Conservation (phyloP, 2,329 filamentous ascomycete genomes). For the Colletotrichum theobromicola region DNA sequence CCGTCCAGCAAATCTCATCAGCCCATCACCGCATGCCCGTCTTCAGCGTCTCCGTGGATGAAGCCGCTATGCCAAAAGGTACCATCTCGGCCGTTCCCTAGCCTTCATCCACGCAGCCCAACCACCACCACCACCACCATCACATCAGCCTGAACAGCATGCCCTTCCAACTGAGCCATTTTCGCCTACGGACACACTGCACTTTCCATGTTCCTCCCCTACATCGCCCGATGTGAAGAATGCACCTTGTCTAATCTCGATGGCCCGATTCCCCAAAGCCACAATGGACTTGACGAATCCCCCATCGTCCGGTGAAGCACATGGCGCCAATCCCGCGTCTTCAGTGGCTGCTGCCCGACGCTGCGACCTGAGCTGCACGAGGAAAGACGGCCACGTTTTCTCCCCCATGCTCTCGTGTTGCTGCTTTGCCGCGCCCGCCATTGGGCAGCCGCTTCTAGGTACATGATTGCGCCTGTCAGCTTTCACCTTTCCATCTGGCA, state of each 20-base stretch:
- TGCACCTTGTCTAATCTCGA: not conserved
- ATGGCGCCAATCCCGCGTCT: conserved; percentile 16
- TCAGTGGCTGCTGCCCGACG: not conserved
- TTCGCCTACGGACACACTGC: not conserved
- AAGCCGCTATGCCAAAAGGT: not conserved
- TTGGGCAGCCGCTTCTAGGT: not conserved
- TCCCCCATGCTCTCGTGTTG: not conserved
- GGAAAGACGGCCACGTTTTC: not conserved
- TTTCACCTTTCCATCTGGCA: not conserved
- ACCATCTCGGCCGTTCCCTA: not conserved
- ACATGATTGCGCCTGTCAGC: not conserved
- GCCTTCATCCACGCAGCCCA: not conserved
- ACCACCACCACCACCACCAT: not conserved
- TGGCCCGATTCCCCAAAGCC: not conserved
- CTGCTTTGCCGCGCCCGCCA: not conserved
- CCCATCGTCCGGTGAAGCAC: not conserved
- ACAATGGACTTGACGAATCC: not conserved
- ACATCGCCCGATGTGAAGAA: not conserved
- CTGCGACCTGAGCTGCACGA: not conserved
- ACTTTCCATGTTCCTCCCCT: not conserved
- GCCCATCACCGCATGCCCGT: not conserved
- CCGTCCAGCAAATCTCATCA: not conserved
- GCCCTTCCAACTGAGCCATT: conserved; percentile 8
- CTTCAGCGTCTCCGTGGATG: not conserved
- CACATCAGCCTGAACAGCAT: conserved; percentile 14